Evolutionary conservation across 148 eudicot genomes (phyloP), one percentile per base, ranked within the genome.

Genomic region (Rhododendron williamsianum): DNA sequence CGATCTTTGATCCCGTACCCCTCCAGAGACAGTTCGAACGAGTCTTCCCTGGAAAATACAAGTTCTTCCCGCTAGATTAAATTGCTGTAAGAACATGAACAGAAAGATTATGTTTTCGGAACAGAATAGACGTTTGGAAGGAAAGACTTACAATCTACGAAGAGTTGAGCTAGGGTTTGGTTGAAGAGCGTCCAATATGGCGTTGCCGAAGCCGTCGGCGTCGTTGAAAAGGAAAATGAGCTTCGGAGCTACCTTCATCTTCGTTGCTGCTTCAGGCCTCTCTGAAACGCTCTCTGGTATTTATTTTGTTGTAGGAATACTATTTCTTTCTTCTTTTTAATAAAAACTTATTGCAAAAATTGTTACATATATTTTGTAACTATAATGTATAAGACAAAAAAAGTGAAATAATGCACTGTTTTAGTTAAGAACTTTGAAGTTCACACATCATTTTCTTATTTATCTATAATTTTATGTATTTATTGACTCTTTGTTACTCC

Each of bases 201-300:
- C 88, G 51, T 91, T 83, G 76, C 86, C 87, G 81, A 90, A 83
- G 85, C 92, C 92, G 77, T 87, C 92, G 72, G 89, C 87, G 86
- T 90, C 94, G 27, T 84, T 85, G 87, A 89, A 89, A 18, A 93
- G 87, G 76, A 94, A 84, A 30, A 94, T 88, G 65, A 94, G 84
- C 84, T 93, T 91, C 25, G 88, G 80, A 54, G 92, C 94, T 3
- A 88, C 92, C 90, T 94, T 94, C 95, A 94, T 94, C 43, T 81
- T 71, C 33, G 82, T 81, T 52, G 41, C 65, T 8, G 21, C 46
- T 46, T 2, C 54, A 45, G 27, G 25, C 58, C 21, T 72, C 82
- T 35, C 71, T 18, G 60, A n/a, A 60, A 60, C 69, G 25, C 69
- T 21, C n/a, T 51, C 54, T 12, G 54, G 45, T 6, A 41, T 41